Evolutionary conservation across 345 rosid species (phyloP).

Genomic region (Stellera chamaejasme): DNA sequence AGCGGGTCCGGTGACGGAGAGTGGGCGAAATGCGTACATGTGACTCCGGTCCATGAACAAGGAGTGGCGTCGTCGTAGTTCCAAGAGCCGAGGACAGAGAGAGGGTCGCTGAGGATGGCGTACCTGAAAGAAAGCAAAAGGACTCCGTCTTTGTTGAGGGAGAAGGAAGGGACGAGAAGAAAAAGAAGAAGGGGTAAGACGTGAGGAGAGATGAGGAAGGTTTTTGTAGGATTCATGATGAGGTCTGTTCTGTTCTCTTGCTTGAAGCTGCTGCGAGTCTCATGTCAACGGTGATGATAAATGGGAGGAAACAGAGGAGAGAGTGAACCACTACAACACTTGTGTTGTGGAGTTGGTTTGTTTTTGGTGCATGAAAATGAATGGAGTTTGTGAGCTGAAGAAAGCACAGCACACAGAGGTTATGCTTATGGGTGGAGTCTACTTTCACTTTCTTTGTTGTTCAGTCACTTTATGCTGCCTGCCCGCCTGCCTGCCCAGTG

Average conservation of each 20-base stretch:
- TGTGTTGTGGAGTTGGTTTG: slow-evolving; percentile 24
- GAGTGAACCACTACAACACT: slow-evolving; percentile 51
- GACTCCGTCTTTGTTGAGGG: slow-evolving; percentile 56
- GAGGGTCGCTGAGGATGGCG: slow-evolving; percentile 55
- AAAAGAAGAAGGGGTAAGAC: slow-evolving; percentile 19
- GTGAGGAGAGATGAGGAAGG: slow-evolving; percentile 12
- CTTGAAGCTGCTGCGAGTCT: slow-evolving; percentile 10
- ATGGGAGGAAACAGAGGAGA: slow-evolving; percentile 16
- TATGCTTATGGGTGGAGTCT: too few species aligned
- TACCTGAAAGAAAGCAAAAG: slow-evolving; percentile 62
- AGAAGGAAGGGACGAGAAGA: slow-evolving; percentile 26
- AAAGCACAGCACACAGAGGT: too few species aligned
- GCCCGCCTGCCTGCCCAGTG: too few species aligned
- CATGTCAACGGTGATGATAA: slow-evolving; percentile 5
- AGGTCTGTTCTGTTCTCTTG: slow-evolving; percentile 3
- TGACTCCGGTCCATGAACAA: slow-evolving; percentile 65
- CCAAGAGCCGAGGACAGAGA: slow-evolving; percentile 48
- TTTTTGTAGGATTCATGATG: slow-evolving; percentile 17
- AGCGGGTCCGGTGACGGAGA: slow-evolving; percentile 39
- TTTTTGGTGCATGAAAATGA: too few species aligned
- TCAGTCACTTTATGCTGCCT: not conserved
- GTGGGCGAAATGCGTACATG: slow-evolving; percentile 35
- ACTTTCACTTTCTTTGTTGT: not conserved
- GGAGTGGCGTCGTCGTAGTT: slow-evolving; percentile 61
- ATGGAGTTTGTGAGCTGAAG: too few species aligned